Conservation (phyloP, 1,284 basidiomycete genomes). For the Marasmius sp. region DNA sequence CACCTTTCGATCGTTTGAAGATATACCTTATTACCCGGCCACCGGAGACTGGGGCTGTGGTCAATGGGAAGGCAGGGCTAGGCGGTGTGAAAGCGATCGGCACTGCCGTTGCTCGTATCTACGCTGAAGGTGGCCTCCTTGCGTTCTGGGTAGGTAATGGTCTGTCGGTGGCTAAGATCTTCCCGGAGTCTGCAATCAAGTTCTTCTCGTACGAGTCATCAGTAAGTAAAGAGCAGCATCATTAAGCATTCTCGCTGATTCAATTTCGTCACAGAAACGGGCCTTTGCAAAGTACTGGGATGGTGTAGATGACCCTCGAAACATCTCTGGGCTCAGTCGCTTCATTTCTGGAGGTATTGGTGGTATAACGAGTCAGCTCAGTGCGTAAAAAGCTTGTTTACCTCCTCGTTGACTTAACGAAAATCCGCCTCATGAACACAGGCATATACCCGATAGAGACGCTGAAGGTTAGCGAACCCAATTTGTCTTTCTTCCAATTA, state of each 20-base stretch:
- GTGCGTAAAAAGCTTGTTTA: slow-evolving; percentile 41
- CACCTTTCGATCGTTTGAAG: slow-evolving; percentile 97
- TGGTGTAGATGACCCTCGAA: slow-evolving; percentile 83
- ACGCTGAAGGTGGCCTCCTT: slow-evolving; percentile 82
- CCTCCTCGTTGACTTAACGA: slow-evolving; percentile 11
- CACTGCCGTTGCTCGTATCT: slow-evolving; percentile 77
- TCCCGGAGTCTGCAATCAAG: slow-evolving; percentile 98
- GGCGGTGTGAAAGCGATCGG: slow-evolving; percentile 70
- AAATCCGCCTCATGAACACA: slow-evolving; percentile 31
- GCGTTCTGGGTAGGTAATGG: slow-evolving; percentile 95
- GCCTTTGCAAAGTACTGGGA: slow-evolving; percentile 93
- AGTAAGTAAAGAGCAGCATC: slow-evolving; percentile 43
- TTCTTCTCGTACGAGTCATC: slow-evolving; percentile 95
- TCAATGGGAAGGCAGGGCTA: slow-evolving; percentile 45
- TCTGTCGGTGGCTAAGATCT: slow-evolving; percentile 86
- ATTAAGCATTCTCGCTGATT: no score
- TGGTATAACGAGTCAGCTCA: slow-evolving; percentile 91
- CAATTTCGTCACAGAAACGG: slow-evolving; percentile 64
- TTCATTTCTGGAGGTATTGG: slow-evolving; percentile 97
- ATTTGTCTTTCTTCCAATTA: slow-evolving; percentile 2
- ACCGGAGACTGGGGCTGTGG: slow-evolving; percentile 63
- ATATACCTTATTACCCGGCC: slow-evolving; percentile 92
- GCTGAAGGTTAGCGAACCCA: slow-evolving; percentile 56
- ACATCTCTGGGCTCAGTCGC: slow-evolving; percentile 89
- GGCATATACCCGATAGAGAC: slow-evolving; percentile 91